Evolutionary conservation across 768 basidiomycete species (phyloP).

Genomic region (Hortiboletus campestris): DNA sequence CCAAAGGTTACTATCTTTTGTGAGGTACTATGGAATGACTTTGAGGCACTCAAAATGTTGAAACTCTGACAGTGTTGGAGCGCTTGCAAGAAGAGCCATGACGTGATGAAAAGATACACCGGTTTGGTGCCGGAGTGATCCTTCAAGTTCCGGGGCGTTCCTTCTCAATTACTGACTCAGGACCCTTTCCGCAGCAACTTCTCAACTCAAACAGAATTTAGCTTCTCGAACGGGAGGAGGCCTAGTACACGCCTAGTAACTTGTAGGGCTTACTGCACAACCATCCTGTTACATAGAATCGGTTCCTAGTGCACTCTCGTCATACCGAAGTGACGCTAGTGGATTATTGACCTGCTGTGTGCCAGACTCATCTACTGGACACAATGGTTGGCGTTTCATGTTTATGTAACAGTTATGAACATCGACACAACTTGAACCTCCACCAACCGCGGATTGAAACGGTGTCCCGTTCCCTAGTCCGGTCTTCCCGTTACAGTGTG

Average conservation of each 20-base stretch:
- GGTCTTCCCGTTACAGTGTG: no score
- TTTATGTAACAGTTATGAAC: neutral
- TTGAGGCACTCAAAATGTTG: no score
- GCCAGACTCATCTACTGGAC: neutral
- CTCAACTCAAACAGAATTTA: neutral
- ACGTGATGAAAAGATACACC: neutral
- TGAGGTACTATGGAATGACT: no score
- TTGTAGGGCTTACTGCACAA: no score
- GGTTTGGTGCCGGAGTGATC: neutral
- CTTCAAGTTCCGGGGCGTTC: neutral
- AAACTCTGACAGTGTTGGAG: no score
- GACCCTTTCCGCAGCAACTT: neutral
- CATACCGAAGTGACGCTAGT: neutral
- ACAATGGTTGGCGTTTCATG: constrained; percentile 2
- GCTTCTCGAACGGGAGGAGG: neutral
- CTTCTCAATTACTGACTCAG: neutral
- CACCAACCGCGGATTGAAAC: neutral
- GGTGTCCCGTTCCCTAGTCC: neutral
- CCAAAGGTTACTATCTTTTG: no score
- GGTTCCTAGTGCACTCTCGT: neutral
- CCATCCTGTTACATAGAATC: neutral
- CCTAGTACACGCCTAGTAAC: no score
- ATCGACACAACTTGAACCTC: neutral
- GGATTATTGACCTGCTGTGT: neutral
- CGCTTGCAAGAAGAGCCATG: no score